Percentiles rank a stretch among this genome's conserved stretches.
Evolutionary conservation across 1,284 basidiomycete genomes (phyloP).

Genomic region (Sporisorium iseilematis-ciliati): DNA sequence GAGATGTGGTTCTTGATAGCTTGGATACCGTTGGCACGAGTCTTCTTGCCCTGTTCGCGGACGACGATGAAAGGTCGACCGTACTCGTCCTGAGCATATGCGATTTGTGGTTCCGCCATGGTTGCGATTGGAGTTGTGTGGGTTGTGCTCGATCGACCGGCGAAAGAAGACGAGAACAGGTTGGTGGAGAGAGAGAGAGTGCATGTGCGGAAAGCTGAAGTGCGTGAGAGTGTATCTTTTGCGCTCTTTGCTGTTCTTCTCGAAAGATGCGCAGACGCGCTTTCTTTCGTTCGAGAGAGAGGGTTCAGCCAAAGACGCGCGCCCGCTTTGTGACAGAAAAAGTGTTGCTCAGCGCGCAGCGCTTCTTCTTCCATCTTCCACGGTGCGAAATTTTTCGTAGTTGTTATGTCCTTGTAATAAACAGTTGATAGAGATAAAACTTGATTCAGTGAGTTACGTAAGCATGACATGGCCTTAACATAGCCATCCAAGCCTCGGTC

Average conservation of each 20-base stretch:
- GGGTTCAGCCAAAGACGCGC: conserved; percentile 12
- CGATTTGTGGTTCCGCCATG: conserved; percentile 67
- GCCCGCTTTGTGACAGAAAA: conserved; percentile 10
- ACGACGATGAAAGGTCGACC: conserved; percentile 97
- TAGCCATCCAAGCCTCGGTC: not conserved
- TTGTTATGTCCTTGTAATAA: conserved; percentile 5
- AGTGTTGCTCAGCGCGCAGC: conserved; percentile 31
- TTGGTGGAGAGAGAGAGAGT: conserved; percentile 7
- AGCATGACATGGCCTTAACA: conserved; percentile 6
- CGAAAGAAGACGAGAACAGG: conserved; percentile 6
- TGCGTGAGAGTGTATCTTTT: conserved; percentile 11
- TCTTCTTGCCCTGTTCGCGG: conserved; percentile 94
- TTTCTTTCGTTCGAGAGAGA: conserved; percentile 19
- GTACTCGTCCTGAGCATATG: conserved; percentile 76
- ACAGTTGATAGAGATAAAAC: too few species aligned
- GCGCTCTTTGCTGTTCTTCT: conserved; percentile 16
- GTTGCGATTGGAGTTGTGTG: conserved; percentile 10
- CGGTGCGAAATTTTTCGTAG: not conserved
- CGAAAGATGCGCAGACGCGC: conserved; percentile 11
- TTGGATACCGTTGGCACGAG: conserved; percentile 90
- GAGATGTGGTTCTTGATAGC: conserved; percentile 81
- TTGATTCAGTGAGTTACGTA: not conserved
- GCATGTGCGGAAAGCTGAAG: conserved; percentile 10
- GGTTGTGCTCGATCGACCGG: conserved; percentile 8
- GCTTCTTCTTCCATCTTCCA: conserved; percentile 46